Evolutionary conservation across 768 basidiomycete species (phyloP).

Genomic region (Tulasnella sp.): DNA sequence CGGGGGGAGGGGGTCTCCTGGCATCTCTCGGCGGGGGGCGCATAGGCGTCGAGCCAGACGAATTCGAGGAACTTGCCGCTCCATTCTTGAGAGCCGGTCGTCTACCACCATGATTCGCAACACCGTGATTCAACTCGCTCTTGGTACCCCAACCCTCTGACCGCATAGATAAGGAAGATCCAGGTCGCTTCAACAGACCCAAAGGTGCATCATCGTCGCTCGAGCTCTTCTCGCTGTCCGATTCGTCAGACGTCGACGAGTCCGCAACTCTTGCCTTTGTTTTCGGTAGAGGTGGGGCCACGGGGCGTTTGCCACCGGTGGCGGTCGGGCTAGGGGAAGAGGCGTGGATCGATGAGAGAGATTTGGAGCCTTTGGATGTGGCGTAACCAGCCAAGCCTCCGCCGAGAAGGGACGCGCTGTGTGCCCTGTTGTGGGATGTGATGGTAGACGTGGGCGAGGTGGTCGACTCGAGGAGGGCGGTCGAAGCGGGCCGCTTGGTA

Average conservation of each 20-base stretch:
- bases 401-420: neutral
- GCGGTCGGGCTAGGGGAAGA: neutral
- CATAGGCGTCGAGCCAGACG: neutral
- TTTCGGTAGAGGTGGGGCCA: neutral
- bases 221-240: conserved; percentile 17
- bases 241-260: conserved; percentile 6
- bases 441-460: neutral
- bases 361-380: conserved; percentile 11
- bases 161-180: conserved; percentile 1
- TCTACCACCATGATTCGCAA: neutral
- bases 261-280: neutral
- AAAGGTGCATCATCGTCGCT: conserved; percentile 20
- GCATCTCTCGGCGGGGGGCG: conserved; percentile 18
- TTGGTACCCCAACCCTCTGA: conserved; percentile 2
- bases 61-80: neutral
- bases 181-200: neutral
- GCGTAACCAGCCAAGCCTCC: neutral
- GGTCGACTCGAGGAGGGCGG: neutral
- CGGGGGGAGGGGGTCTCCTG: neutral
- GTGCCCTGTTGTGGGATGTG: neutral
- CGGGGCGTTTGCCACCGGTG: neutral
- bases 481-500: neutral
- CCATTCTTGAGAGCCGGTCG: conserved; percentile 7
- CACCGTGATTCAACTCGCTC: conserved; percentile 12
- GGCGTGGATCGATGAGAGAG: neutral